Conservation (phyloP, 1,284 basidiomycete genomes). For the Singerocomus rubriflavus region DNA sequence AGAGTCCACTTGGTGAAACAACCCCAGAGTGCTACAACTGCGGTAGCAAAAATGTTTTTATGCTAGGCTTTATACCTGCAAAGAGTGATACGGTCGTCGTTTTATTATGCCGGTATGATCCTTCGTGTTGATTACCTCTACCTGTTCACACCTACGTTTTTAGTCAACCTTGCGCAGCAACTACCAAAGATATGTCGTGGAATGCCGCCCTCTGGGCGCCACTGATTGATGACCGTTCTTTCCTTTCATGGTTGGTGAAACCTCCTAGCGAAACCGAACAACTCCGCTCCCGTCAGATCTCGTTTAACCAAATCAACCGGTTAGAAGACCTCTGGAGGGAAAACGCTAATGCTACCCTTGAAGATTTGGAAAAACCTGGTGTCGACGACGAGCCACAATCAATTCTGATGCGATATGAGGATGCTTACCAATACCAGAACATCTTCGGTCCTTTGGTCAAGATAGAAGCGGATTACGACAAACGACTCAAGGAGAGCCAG, state of each 20-base stretch:
- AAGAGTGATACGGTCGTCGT: conserved; percentile 99
- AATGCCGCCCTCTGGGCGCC: conserved; percentile 98
- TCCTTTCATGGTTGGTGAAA: conserved; percentile 98
- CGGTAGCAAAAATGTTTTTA: conserved; percentile 99
- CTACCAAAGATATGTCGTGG: conserved; percentile 98
- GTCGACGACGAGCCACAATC: conserved; percentile 96
- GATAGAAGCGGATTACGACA: conserved; percentile 99
- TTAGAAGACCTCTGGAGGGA: conserved; percentile 99
- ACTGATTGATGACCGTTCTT: conserved; percentile 96
- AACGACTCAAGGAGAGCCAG: conserved; percentile 95
- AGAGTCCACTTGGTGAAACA: conserved; percentile 94
- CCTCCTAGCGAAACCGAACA: conserved; percentile 95
- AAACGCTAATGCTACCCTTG: conserved; percentile 89
- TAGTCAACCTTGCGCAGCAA: conserved; percentile 96
- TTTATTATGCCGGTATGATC: conserved; percentile 85
- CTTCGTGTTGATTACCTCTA: background rate
- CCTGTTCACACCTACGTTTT: conserved; percentile 8
- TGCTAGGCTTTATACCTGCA: conserved; percentile 98
- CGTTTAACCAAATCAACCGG: conserved; percentile 94
- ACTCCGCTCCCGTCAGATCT: conserved; percentile 92
- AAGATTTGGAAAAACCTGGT: conserved; percentile 95
- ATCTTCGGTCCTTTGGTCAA: conserved; percentile 99
- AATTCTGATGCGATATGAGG: conserved; percentile 90
- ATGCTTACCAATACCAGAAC: conserved; percentile 99
- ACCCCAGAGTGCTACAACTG: conserved; percentile 99